Evolutionary conservation across 2,329 filamentous ascomycete genomes (phyloP).

Genomic region (Colletotrichum paranaense): DNA sequence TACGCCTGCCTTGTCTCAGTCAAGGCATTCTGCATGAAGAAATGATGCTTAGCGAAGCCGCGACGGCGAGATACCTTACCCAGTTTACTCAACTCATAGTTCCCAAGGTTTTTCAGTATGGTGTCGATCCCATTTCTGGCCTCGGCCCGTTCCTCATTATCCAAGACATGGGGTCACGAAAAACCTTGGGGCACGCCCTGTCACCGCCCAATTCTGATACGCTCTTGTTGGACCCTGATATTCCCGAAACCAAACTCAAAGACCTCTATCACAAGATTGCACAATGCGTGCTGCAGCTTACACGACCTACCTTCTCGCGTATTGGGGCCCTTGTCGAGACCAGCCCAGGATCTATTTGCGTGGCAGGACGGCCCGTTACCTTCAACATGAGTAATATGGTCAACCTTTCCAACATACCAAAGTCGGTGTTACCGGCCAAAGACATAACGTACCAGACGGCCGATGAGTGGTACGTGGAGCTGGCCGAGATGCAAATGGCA

Average conservation of each 20-base stretch:
- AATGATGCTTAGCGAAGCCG: constrained; percentile 34
- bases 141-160: constrained; percentile 45
- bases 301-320: constrained; percentile 43
- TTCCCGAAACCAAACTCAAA: constrained; percentile 45
- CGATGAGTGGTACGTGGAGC: constrained; percentile 48
- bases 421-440: constrained; percentile 37
- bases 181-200: constrained; percentile 33
- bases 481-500: constrained; percentile 51
- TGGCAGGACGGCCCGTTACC: constrained; percentile 49
- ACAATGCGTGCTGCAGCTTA: constrained; percentile 52
- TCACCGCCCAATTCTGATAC: neutral
- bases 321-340: constrained; percentile 52
- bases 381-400: constrained; percentile 55
- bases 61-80: constrained; percentile 24
- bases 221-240: neutral
- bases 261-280: constrained; percentile 50
- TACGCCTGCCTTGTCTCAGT: constrained; percentile 32
- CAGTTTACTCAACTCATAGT: constrained; percentile 23
- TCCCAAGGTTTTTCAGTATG: constrained; percentile 26
- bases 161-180: constrained; percentile 35
- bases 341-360: constrained; percentile 40
- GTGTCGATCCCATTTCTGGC: constrained; percentile 31
- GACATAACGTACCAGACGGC: constrained; percentile 40
- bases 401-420: constrained; percentile 41
- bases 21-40: constrained; percentile 34